Conservation (phyloP, 345 rosid species). For the Abelmoschus esculentus region DNA sequence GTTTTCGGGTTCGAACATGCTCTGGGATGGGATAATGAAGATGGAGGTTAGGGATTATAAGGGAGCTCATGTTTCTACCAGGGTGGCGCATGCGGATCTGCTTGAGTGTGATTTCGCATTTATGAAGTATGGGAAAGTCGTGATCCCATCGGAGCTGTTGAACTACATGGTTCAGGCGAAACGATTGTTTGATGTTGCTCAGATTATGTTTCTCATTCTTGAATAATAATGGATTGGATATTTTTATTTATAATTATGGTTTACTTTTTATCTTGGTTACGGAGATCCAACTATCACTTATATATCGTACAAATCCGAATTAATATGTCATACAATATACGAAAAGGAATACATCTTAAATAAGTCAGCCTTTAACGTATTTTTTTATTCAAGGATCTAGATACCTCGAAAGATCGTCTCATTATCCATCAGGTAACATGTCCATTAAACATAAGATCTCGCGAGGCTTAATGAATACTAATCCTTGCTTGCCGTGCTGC, state of each 20-base stretch:
- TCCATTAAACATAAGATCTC: too few species aligned
- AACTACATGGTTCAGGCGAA: slow-evolving; percentile 8
- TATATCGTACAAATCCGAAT: too few species aligned
- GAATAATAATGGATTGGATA: background rate
- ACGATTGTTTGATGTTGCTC: slow-evolving; percentile 17
- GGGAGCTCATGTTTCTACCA: background rate
- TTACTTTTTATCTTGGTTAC: background rate
- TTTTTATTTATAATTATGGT: background rate
- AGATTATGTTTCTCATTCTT: slow-evolving; percentile 1
- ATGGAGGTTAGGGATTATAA: slow-evolving; percentile 9
- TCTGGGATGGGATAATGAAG: slow-evolving; percentile 13
- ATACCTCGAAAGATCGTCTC: too few species aligned
- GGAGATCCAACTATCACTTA: too few species aligned
- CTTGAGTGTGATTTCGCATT: slow-evolving; percentile 8
- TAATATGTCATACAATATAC: too few species aligned
- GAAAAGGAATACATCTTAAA: too few species aligned
- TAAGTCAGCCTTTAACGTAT: too few species aligned
- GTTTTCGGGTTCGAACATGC: slow-evolving; percentile 10
- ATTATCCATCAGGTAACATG: too few species aligned
- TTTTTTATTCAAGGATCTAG: too few species aligned
- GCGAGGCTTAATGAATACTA: too few species aligned
- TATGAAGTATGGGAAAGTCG: background rate
- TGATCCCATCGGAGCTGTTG: slow-evolving; percentile 4
- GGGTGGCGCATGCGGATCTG: background rate
- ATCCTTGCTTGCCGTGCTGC: too few species aligned